Evolutionary conservation across 2,329 filamentous ascomycete genomes (phyloP).

Genomic region (Teratosphaeria zuluensis): DNA sequence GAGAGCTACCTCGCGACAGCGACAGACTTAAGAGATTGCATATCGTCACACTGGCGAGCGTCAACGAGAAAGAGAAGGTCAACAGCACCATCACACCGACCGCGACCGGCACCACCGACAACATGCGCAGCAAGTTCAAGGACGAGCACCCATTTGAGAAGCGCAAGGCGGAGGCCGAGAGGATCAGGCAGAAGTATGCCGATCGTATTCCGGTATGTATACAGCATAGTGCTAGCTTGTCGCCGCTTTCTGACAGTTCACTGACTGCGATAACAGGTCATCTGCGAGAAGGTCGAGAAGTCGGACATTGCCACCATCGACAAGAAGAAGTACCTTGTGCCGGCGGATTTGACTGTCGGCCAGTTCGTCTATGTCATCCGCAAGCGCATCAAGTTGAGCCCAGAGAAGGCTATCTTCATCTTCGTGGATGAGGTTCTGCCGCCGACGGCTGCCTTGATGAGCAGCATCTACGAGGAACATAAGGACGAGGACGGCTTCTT

Average conservation of each 20-base stretch:
- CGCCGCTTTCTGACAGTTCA: neutral
- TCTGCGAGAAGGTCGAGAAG: conserved; percentile 99
- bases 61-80: neutral
- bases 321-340: conserved; percentile 99
- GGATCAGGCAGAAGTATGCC: conserved; percentile 97
- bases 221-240: neutral
- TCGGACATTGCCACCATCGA: conserved; percentile 99
- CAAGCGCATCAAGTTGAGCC: conserved; percentile 98
- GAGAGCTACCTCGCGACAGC: neutral
- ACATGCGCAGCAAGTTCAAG: conserved; percentile 99
- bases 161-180: conserved; percentile 99
- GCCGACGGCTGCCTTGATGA: conserved; percentile 95
- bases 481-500: conserved; percentile 83
- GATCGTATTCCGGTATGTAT: conserved; percentile 90
- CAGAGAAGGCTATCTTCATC: conserved; percentile 99
- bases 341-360: conserved; percentile 92
- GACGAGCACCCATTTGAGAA: conserved; percentile 92
- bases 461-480: conserved; percentile 99
- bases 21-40: neutral
- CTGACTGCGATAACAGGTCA: conserved; percentile 56
- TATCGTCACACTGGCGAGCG: neutral
- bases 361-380: conserved; percentile 99
- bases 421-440: conserved; percentile 98
- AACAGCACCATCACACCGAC: neutral
- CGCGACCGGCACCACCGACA: conserved; percentile 29